phyloP scores from a whole-genome alignment of 2,329 filamentous ascomycete species.

The Trichothecium roseum region DNA sequence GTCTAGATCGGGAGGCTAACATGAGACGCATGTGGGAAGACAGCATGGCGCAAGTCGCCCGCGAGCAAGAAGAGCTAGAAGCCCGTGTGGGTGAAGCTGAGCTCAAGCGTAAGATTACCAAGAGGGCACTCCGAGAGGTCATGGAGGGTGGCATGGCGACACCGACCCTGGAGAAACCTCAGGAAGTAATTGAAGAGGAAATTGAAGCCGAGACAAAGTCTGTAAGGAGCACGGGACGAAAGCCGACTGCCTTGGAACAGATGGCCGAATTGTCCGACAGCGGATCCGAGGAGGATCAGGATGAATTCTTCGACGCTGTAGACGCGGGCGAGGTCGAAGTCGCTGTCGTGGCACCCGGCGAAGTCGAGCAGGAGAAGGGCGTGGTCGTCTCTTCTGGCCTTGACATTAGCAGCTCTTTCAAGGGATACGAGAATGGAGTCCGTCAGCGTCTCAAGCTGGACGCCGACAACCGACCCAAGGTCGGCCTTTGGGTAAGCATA shows the following conservation, averaged over 20 bases:
- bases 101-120: constrained; percentile 79
- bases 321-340: constrained; percentile 87
- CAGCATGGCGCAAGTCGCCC: constrained; percentile 94
- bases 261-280: constrained; percentile 69
- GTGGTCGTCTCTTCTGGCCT: constrained; percentile 30
- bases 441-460: constrained; percentile 77
- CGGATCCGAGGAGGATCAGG: constrained; percentile 63
- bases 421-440: constrained; percentile 84
- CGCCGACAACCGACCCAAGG: constrained; percentile 83
- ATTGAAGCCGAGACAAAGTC: constrained; percentile 25
- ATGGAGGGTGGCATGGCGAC: constrained; percentile 46
- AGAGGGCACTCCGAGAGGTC: constrained; percentile 78
- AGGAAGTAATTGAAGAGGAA: constrained; percentile 19
- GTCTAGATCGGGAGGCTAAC: constrained; percentile 81
- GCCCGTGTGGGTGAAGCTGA: constrained; percentile 82
- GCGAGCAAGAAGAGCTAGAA: constrained; percentile 86
- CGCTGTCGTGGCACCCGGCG: constrained; percentile 49
- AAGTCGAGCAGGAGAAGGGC: constrained; percentile 31
- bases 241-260: constrained; percentile 58
- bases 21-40: constrained; percentile 97
- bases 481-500: constrained; percentile 82
- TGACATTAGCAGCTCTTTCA: constrained; percentile 70
- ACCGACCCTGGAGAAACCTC: constrained; percentile 16
- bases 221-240: constrained; percentile 33
- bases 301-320: constrained; percentile 96